Percentiles rank a stretch among this genome's conserved stretches.
Evolutionary conservation across 257 asterid species (phyloP).

Genomic region (Salvia rosmarinus): DNA sequence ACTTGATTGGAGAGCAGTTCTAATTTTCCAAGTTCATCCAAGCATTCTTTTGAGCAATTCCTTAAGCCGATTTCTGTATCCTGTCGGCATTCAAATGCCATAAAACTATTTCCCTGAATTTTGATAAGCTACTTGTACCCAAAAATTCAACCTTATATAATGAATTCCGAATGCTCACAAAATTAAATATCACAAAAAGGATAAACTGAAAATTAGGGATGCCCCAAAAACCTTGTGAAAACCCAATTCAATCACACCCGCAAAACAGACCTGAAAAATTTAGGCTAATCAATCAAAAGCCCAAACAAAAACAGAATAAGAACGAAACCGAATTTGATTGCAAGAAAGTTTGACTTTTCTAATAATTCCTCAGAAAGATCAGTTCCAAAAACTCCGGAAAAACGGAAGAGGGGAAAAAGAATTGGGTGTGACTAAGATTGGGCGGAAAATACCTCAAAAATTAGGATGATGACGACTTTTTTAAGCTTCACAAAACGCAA

Average conservation of each 20-base stretch:
- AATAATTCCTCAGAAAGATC: conserved; percentile 7
- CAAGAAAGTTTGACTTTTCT: not conserved
- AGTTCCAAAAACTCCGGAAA: not conserved
- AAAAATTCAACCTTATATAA: conserved; percentile 13
- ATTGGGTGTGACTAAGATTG: conserved; percentile 41
- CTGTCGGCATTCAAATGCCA: conserved; percentile 93
- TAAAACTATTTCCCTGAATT: conserved; percentile 47
- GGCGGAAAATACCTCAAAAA: conserved; percentile 34
- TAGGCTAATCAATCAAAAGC: conserved; percentile 35
- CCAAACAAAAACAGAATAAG: conserved; percentile 17
- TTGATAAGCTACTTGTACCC: conserved; percentile 22
- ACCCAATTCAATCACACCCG: conserved; percentile 60
- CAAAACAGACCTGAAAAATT: conserved; percentile 17
- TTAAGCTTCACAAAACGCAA: not conserved
- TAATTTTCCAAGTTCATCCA: conserved; percentile 37
- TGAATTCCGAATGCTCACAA: conserved; percentile 24
- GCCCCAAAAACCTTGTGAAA: conserved; percentile 9
- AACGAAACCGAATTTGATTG: conserved; percentile 2
- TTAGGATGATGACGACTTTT: not conserved
- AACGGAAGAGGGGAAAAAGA: not conserved
- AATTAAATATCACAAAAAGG: conserved; percentile 17
- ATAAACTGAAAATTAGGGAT: conserved; percentile 10
- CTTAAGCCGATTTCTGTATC: conserved; percentile 45
- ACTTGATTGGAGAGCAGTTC: conserved; percentile 41
- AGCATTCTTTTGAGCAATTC: conserved; percentile 40